Conservation (phyloP, 441 rosid genomes). For the Croton setiger region DNA sequence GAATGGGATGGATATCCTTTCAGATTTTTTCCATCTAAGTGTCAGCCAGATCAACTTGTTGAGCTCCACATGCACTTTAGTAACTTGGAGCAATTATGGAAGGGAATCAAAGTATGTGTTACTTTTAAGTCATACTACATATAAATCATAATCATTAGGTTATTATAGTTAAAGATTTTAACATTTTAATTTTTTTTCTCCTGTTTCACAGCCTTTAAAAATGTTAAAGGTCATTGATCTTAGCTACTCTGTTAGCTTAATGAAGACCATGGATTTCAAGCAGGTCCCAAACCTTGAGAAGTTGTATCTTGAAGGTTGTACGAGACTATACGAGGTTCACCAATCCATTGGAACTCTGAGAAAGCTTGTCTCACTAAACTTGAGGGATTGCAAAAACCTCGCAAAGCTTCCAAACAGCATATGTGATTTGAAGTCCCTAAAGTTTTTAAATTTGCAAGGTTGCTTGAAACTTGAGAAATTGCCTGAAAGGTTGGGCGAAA, state of each 20-base stretch:
- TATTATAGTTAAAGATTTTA: background rate
- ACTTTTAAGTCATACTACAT: background rate
- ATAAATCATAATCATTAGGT: background rate
- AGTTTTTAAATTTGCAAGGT: constrained; percentile 4
- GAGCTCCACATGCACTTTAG: constrained; percentile 15
- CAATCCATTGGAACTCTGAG: background rate
- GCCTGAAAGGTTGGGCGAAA: constrained; percentile 4
- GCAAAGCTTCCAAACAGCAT: background rate
- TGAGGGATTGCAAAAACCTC: constrained; percentile 13
- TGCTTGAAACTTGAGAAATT: constrained; percentile 10
- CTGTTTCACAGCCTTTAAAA: constrained; percentile 6
- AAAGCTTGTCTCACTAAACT: background rate
- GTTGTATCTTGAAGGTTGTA: constrained; percentile 13
- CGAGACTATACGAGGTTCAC: background rate
- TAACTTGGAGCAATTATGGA: constrained; percentile 15
- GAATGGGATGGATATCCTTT: constrained; percentile 19
- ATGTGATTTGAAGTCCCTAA: constrained; percentile 11
- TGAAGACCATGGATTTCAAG: constrained; percentile 13
- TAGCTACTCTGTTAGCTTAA: constrained; percentile 9
- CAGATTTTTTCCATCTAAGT: constrained; percentile 16
- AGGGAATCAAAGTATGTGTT: constrained; percentile 11
- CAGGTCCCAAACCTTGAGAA: constrained; percentile 15
- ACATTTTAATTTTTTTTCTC: background rate
- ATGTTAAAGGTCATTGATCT: constrained; percentile 24
- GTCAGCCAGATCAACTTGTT: constrained; percentile 13